Conservation (phyloP, 2,329 filamentous ascomycete genomes). For the Colletotrichum lentis region DNA sequence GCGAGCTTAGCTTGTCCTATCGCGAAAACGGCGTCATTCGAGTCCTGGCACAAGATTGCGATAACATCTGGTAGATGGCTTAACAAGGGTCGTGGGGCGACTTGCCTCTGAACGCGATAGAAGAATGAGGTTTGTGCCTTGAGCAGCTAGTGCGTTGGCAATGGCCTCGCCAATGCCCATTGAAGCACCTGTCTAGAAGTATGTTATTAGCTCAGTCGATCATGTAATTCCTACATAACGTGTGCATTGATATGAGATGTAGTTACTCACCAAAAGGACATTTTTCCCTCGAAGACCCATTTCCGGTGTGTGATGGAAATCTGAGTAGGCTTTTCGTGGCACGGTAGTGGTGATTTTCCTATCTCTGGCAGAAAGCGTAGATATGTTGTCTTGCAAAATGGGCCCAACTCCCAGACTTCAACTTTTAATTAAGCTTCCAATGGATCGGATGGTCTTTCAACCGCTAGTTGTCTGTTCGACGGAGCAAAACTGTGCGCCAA, state of each 20-base stretch:
- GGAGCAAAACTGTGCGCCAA: not conserved
- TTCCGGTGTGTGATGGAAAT: not conserved
- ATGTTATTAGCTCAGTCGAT: not conserved
- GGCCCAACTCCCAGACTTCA: too few species aligned
- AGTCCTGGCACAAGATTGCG: too few species aligned
- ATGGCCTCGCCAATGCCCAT: constrained; percentile 59
- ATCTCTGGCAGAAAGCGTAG: too few species aligned
- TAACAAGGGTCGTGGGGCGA: too few species aligned
- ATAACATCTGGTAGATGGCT: not conserved
- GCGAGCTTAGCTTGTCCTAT: constrained; percentile 39
- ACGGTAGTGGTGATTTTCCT: not conserved
- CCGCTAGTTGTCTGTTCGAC: too few species aligned
- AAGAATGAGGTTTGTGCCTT: constrained; percentile 53
- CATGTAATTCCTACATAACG: too few species aligned
- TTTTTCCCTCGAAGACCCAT: constrained; percentile 20
- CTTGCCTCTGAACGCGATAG: constrained; percentile 49
- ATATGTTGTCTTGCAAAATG: too few species aligned
- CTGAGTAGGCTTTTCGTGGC: too few species aligned
- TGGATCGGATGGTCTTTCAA: not conserved
- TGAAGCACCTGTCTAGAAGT: constrained; percentile 49
- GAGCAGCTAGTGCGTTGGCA: constrained; percentile 49
- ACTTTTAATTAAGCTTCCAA: too few species aligned
- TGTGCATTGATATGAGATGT: constrained; percentile 20
- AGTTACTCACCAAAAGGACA: constrained; percentile 2
- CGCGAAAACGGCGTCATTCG: too few species aligned